Evolutionary conservation across 2,329 filamentous ascomycete genomes (phyloP).

Genomic region (Chaetomium globosum): DNA sequence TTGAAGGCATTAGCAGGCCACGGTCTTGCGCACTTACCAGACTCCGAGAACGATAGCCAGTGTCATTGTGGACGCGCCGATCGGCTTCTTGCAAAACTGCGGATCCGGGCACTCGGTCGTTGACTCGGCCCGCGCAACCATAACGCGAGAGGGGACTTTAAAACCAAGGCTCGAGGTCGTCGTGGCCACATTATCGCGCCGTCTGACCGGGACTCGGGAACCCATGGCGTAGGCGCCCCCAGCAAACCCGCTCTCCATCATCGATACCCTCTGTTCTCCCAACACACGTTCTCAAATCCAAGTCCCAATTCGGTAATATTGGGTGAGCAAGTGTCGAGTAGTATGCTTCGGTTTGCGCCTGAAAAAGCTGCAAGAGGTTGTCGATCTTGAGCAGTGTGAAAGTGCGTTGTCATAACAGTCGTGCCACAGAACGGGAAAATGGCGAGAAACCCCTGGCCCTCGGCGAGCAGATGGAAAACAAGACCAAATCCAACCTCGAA

Average conservation of each 20-base stretch:
- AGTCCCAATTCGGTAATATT: background rate
- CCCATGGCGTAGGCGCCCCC: slow-evolving; percentile 34
- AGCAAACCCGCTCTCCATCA: slow-evolving; percentile 33
- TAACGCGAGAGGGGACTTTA: slow-evolving; percentile 28
- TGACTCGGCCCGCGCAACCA: slow-evolving; percentile 28
- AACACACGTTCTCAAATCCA: slow-evolving; percentile 8
- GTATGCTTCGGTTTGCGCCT: slow-evolving; percentile 13
- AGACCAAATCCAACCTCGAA: slow-evolving; percentile 13
- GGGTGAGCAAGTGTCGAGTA: background rate
- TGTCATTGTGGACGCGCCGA: slow-evolving; percentile 54
- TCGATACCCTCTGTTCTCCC: slow-evolving; percentile 26
- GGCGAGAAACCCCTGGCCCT: slow-evolving; percentile 22
- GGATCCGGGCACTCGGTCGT: slow-evolving; percentile 36
- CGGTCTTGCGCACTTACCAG: slow-evolving; percentile 58
- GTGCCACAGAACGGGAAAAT: slow-evolving; percentile 27
- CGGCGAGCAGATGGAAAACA: background rate
- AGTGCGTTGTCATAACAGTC: slow-evolving; percentile 37
- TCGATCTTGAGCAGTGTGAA: slow-evolving; percentile 26
- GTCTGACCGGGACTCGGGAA: slow-evolving; percentile 33
- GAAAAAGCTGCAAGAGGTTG: slow-evolving; percentile 20
- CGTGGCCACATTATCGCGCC: slow-evolving; percentile 18
- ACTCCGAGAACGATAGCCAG: slow-evolving; percentile 70
- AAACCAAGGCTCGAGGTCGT: slow-evolving; percentile 29
- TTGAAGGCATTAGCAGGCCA: slow-evolving; percentile 1
- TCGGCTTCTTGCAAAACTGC: slow-evolving; percentile 63